Evolutionary conservation across 495 filamentous ascomycete species (phyloP), one percentile per base, ranked within the genome.

Genomic region (Chaetomium cochliodes): DNA sequence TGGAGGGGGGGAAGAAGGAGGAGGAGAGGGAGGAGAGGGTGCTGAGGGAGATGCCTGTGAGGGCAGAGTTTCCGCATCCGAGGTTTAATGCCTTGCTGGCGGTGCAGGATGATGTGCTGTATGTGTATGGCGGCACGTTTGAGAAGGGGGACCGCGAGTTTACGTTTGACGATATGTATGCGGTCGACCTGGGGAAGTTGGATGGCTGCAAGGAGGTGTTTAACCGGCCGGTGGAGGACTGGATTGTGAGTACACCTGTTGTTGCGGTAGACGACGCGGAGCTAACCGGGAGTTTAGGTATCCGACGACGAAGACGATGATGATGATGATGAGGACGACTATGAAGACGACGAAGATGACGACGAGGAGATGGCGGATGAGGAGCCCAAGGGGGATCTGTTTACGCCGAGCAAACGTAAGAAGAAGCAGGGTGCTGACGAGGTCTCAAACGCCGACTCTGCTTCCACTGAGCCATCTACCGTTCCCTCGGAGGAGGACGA

Each of bases 61-160:
- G 87, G 26, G 88, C 89, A 70, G 91, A 92, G 70, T 86, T 96
- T 74, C 94, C 94, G 47, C 92, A 96, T 70, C 83, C 83, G 41
- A 81, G 94, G 50, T 97, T 98, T 76, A 97, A 97, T 67, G 88
- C 90, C 3, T 90, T 92, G 66, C 77, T 98, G 46, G 85, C 94
- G 0, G 91, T 98, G 11, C 92, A 97, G 76, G 91, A 92, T 60
- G 94, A 98, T 76, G 84, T 89, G 16, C 80, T 98, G 0, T 98
- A 94, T 71, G 89, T 97, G 26, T 96, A 93, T 70, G 92, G 94
- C 22, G 94, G 94, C 16, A 98, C 92, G 0, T 96, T 90, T 69
- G 94, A 98, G 71, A 92, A 93, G 75, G 93, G 90, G 23, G 94
- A 98, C 70, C 85, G 90, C 20, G 94, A 98, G 73, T 96, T 89